These are phyloP conservation scores for Dioszegia crocea DNA, from an alignment of 768 basidiomycete genomes.

Conservation along the genomic window DNA sequence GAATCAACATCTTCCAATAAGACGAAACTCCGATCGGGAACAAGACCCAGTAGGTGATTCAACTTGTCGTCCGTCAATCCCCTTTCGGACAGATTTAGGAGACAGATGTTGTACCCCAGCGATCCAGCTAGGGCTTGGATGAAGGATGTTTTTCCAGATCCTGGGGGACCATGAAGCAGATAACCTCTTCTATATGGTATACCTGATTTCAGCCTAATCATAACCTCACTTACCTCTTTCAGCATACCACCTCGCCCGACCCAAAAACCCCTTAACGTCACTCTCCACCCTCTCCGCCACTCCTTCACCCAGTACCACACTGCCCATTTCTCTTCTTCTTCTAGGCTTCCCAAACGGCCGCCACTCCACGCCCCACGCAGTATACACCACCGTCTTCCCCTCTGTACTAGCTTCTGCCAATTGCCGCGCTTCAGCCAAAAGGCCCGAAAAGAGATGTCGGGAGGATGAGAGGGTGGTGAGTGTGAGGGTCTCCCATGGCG, in stretches of 20 bases:
- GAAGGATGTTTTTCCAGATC: conserved; percentile 96
- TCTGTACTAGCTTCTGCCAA: conserved; percentile 79
- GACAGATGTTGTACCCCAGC: conserved; percentile 88
- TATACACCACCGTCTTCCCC: conserved; percentile 92
- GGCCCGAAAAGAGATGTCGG: conserved; percentile 68
- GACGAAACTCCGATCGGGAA: conserved; percentile 87
- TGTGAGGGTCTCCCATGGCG: conserved; percentile 95
- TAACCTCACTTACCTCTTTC: conserved; percentile 75
- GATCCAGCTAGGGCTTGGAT: conserved; percentile 94
- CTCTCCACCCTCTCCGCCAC: conserved; percentile 76
- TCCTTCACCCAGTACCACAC: conserved; percentile 79
- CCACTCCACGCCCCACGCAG: conserved; percentile 97
- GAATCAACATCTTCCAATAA: conserved; percentile 97
- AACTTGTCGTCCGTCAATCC: conserved; percentile 96
- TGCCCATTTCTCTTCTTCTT: conserved; percentile 74
- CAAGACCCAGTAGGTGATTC: conserved; percentile 85
- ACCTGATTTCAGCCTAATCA: conserved; percentile 55
- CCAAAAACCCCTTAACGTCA: conserved; percentile 77
- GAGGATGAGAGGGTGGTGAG: conserved; percentile 88
- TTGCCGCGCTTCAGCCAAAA: conserved; percentile 84
- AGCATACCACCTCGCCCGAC: conserved; percentile 86
- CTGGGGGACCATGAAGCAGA: conserved; percentile 90
- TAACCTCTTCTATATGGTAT: conserved; percentile 97
- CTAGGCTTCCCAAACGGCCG: conserved; percentile 88
- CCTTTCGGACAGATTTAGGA: conserved; percentile 91